Percentiles rank a stretch among this genome's conserved stretches.
phyloP scores from a whole-genome alignment of 495 filamentous ascomycete species.

The Staphylotrichum longicolle region DNA sequence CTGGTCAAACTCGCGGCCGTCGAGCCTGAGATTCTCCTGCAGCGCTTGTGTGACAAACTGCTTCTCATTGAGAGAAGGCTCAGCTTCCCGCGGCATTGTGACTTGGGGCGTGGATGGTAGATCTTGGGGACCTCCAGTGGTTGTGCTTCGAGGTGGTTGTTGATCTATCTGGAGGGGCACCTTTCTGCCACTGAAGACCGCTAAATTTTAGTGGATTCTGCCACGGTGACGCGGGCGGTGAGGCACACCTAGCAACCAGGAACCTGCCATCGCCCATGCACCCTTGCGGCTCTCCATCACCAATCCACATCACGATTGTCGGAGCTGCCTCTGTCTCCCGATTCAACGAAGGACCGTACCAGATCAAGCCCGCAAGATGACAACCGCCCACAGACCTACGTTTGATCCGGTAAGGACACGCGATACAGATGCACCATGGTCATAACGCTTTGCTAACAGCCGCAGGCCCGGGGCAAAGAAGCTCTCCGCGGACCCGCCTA shows the following conservation, averaged over 20 bases:
- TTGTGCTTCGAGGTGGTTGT: conserved; percentile 23
- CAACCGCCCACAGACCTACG: conserved; percentile 82
- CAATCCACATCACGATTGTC: not conserved
- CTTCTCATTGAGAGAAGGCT: conserved; percentile 75
- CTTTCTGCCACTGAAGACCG: conserved; percentile 34
- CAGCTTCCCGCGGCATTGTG: conserved; percentile 84
- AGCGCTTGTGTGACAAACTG: conserved; percentile 74
- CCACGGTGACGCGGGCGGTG: conserved; percentile 12
- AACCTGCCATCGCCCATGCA: conserved; percentile 9
- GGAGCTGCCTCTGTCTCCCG: not conserved
- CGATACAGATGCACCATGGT: not conserved
- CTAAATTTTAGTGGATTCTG: conserved; percentile 33
- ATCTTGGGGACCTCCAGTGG: conserved; percentile 14
- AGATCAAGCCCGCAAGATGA: conserved; percentile 49
- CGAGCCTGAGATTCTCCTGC: conserved; percentile 71
- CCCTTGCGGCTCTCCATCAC: conserved; percentile 16
- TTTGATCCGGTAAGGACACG: conserved; percentile 74
- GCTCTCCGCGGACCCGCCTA: conserved; percentile 91
- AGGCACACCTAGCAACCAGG: not conserved
- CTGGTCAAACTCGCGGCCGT: conserved; percentile 74
- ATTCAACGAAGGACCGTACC: not conserved
- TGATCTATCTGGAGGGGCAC: conserved; percentile 19
- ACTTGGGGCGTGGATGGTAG: conserved; percentile 13
- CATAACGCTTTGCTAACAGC: conserved; percentile 23
- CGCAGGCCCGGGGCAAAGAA: conserved; percentile 90